Percentiles rank a stretch among this genome's conserved stretches.
Evolutionary conservation across 805 yeast species (phyloP).

Genomic region (Zygotorulaspora danielsina): DNA sequence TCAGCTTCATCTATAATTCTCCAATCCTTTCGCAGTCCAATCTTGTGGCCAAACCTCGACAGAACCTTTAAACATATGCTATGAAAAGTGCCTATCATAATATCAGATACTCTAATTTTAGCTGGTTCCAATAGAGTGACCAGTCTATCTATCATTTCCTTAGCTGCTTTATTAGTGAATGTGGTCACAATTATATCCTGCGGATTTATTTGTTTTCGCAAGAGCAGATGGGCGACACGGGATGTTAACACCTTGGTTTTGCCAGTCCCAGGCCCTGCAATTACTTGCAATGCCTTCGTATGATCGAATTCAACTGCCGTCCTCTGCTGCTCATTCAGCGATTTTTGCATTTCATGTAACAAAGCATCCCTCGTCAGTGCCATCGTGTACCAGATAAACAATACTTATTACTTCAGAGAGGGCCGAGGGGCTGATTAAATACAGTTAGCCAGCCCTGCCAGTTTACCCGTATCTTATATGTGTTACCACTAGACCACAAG

Average conservation of each 20-base stretch:
- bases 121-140: slow-evolving; percentile 33
- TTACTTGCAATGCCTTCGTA: slow-evolving; percentile 44
- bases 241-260: slow-evolving; percentile 81
- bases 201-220: slow-evolving; percentile 52
- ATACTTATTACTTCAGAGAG: too few relatives aligned
- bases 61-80: slow-evolving; percentile 66
- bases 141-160: slow-evolving; percentile 72
- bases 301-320: slow-evolving; percentile 43
- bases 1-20: slow-evolving; percentile 65
- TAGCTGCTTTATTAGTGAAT: slow-evolving; percentile 89
- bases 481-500: too few relatives aligned
- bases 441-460: too few relatives aligned
- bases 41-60: slow-evolving; percentile 47
- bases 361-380: slow-evolving; percentile 1
- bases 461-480: too few relatives aligned
- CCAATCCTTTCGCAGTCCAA: slow-evolving; percentile 45
- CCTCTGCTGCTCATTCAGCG: slow-evolving; percentile 42
- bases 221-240: slow-evolving; percentile 67
- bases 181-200: slow-evolving; percentile 75
- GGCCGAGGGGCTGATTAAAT: too few relatives aligned
- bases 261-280: slow-evolving; percentile 68
- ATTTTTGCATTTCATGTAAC: slow-evolving; percentile 10
- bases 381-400: too few relatives aligned
- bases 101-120: slow-evolving; percentile 36
- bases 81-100: slow-evolving; percentile 87